These are phyloP conservation scores for Porcisia hertigi DNA, from an alignment of 208 protist species.

Conservation along the genomic window DNA sequence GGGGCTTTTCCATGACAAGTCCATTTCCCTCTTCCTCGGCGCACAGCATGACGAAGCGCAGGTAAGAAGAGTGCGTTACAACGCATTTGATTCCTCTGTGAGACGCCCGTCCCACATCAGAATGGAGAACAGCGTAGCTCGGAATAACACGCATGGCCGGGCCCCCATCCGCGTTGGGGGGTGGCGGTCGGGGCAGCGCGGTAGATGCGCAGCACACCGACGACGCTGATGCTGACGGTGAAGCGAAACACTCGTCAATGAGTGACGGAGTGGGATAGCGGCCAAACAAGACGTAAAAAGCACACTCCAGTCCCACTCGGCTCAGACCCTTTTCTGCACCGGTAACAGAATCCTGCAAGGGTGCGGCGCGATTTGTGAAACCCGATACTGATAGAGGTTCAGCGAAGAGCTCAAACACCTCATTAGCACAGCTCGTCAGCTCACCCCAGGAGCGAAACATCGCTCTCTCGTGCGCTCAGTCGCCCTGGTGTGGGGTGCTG, in stretches of 20 bases:
- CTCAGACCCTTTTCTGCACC: slow-evolving; percentile 8
- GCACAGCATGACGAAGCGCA: slow-evolving; percentile 26
- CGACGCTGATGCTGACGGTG: background rate
- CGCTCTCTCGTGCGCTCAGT: background rate
- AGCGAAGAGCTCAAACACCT: slow-evolving; percentile 49
- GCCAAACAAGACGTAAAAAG: slow-evolving; percentile 35
- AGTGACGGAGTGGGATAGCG: slow-evolving; percentile 22
- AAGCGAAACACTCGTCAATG: slow-evolving; percentile 11
- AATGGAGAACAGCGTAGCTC: background rate
- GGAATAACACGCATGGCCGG: background rate
- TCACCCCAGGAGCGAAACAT: slow-evolving; percentile 68
- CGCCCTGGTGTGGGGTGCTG: background rate
- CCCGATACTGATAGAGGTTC: background rate
- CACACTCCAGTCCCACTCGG: slow-evolving; percentile 21
- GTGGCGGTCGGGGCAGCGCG: background rate
- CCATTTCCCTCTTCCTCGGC: slow-evolving; percentile 30
- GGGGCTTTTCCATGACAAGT: background rate
- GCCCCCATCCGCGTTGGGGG: background rate
- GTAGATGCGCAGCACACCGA: background rate
- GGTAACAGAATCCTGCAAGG: background rate
- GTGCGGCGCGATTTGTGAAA: background rate
- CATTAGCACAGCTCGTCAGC: slow-evolving; percentile 39
- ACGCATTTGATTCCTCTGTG: background rate
- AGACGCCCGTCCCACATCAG: background rate
- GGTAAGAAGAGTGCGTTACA: slow-evolving; percentile 10